Evolutionary conservation across 345 rosid genomes (phyloP).

Genomic region (Rhodamnia rubescens): DNA sequence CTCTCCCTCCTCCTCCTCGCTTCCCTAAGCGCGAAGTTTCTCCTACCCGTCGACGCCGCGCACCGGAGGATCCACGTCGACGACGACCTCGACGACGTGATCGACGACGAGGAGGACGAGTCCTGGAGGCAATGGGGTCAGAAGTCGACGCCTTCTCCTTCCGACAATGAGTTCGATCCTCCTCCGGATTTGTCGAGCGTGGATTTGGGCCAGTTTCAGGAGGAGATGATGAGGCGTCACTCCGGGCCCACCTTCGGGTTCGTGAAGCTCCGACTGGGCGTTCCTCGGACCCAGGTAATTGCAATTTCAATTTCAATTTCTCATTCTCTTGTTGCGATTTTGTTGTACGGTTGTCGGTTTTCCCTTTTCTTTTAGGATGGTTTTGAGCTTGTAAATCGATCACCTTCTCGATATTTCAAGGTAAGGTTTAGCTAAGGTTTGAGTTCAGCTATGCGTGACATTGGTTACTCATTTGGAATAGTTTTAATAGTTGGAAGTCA

Average conservation of each 20-base stretch:
- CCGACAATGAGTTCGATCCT: slow-evolving; percentile 32
- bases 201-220: slow-evolving; percentile 51
- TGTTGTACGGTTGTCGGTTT: background rate
- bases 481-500: background rate
- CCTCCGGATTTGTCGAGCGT: slow-evolving; percentile 62
- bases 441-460: background rate
- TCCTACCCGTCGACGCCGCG: slow-evolving; percentile 30
- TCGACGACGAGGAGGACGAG: slow-evolving; percentile 90
- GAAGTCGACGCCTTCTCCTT: slow-evolving; percentile 4
- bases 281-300: slow-evolving; percentile 48
- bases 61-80: slow-evolving; percentile 57
- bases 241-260: slow-evolving; percentile 64
- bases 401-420: background rate
- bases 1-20: background rate
- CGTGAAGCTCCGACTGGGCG: slow-evolving; percentile 76
- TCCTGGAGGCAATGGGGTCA: slow-evolving; percentile 90
- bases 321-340: background rate
- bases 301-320: background rate
- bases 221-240: slow-evolving; percentile 48
- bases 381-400: background rate
- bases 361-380: background rate
- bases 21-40: slow-evolving; percentile 9
- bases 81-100: slow-evolving; percentile 80
- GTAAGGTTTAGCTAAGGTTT: background rate
- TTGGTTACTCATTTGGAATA: background rate